Evolutionary conservation across 306 rosid species (phyloP), one percentile per base, ranked within the genome.

Genomic region (Dicorynia guianensis): DNA sequence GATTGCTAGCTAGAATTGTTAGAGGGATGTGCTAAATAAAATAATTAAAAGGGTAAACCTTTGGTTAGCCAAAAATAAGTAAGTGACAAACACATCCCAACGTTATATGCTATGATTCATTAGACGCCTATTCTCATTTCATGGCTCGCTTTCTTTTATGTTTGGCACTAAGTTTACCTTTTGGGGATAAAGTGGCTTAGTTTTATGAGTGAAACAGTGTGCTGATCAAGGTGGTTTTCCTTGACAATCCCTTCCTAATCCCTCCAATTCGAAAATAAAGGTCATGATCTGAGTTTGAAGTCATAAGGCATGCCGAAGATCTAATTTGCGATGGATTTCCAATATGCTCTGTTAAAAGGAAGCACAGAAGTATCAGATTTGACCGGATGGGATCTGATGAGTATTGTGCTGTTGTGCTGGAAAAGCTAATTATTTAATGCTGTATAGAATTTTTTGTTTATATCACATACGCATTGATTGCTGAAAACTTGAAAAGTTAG

Each of bases 1-100:
- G 68, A 38, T 59, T 62, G 62, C 71, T 18, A 7, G 33, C 71
- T 46, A 0, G 7, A 25, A 59, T 49, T 20, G 5, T 67, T 83
- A 70, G 62, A 71, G 8, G 30, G 56, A 42, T 14, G 13, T 12
- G 38, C 57, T n/a, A 58, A 61, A 11, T 42, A 44, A 71, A 69
- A 42, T 17, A 61, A n/a, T 40, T 20, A 11, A 6, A 38, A 47
- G 40, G 7, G 47, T 47, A 40, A 6, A 64, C 50, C 18, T 18
- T 30, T 6, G 20, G 10, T 46, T 38, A 18, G 7, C 1, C 42
- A 57, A 11, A 8, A 43, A 42, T 42, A n/a, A 43, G 5, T 20
- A 63, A 62, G 10, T 62, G 33, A 17, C 8, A 9, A 38, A 38
- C 20, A 18, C 11, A 13, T 35, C 33, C 30, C 30, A 25, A 25